Percentiles rank a stretch among this genome's conserved stretches.
Evolutionary conservation across 805 yeast species (phyloP).

Genomic region (Cyberlindnera saturnus): DNA sequence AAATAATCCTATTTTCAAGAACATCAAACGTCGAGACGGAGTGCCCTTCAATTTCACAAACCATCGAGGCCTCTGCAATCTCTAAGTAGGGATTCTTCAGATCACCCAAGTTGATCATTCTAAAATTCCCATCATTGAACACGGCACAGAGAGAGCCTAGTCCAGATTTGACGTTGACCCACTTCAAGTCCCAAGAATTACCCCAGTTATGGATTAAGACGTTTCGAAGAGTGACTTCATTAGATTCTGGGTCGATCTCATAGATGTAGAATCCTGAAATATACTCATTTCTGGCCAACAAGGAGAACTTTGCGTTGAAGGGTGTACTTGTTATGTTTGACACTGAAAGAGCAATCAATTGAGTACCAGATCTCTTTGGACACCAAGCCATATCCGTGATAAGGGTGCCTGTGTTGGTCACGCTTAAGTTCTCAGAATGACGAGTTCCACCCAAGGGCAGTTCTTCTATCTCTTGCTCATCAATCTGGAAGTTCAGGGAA

Average conservation of each 20-base stretch:
- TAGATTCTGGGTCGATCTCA: conserved; percentile 27
- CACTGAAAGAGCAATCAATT: conserved; percentile 46
- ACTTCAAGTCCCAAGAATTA: conserved; percentile 33
- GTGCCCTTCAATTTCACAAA: conserved; percentile 22
- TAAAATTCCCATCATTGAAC: conserved; percentile 53
- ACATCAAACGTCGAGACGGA: conserved; percentile 44
- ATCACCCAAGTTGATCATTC: conserved; percentile 35
- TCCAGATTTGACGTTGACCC: conserved; percentile 33
- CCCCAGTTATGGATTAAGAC: conserved; percentile 38
- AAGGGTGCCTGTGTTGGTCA: conserved; percentile 45
- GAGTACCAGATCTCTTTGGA: conserved; percentile 25
- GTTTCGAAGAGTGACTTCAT: conserved; percentile 25
- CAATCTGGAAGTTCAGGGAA: conserved; percentile 16
- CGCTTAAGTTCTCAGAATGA: conserved; percentile 29
- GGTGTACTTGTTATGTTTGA: conserved; percentile 31
- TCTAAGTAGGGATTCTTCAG: conserved; percentile 12
- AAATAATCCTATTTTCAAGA: conserved; percentile 37
- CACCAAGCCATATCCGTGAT: conserved; percentile 52
- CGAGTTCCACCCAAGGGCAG: conserved; percentile 14
- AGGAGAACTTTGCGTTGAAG: conserved; percentile 21
- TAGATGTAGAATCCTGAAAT: conserved; percentile 42
- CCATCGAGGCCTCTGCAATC: conserved; percentile 22
- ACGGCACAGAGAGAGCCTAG: conserved; percentile 45
- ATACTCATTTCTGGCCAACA: conserved; percentile 24
- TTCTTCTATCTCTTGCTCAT: conserved; percentile 6